These are phyloP conservation scores for Phytopythium ostracodes DNA, from an alignment of 352 stramenopile species.

Conservation along the genomic window DNA sequence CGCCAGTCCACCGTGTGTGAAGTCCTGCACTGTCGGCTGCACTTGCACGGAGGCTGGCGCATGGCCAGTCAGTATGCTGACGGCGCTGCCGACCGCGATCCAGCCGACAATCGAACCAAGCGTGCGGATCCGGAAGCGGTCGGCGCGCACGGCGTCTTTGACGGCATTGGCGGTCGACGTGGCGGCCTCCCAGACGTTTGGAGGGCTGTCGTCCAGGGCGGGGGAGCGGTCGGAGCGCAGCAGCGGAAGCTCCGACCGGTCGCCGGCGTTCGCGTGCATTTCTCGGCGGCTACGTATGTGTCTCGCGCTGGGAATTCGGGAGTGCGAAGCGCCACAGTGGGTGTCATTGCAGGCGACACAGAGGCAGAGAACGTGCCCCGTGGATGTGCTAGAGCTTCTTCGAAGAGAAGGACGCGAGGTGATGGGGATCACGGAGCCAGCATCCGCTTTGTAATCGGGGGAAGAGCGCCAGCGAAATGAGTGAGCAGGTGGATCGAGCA, in stretches of 20 bases:
- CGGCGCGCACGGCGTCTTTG: slow-evolving; percentile 19
- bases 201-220: background rate
- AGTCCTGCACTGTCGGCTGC: slow-evolving; percentile 26
- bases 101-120: slow-evolving; percentile 43
- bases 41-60: background rate
- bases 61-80: slow-evolving; percentile 29
- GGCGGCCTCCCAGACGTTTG: background rate
- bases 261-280: background rate
- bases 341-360: background rate
- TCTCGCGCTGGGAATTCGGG: background rate
- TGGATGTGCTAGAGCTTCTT: background rate
- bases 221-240: slow-evolving; percentile 12
- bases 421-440: background rate
- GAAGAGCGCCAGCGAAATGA: too few species aligned
- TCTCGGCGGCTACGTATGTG: background rate
- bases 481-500: background rate
- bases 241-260: slow-evolving; percentile 19
- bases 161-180: background rate
- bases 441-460: background rate
- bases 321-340: background rate
- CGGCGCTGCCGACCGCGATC: slow-evolving; percentile 43
- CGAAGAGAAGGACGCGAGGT: background rate
- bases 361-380: background rate
- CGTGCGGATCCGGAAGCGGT: slow-evolving; percentile 34
- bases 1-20: slow-evolving; percentile 32